A percentile compares a stretch with the other conserved stretches of the same genome.
These are phyloP conservation scores for Camellia oleifera DNA, from an alignment of 179 eudicot species.

Conservation along the genomic window DNA sequence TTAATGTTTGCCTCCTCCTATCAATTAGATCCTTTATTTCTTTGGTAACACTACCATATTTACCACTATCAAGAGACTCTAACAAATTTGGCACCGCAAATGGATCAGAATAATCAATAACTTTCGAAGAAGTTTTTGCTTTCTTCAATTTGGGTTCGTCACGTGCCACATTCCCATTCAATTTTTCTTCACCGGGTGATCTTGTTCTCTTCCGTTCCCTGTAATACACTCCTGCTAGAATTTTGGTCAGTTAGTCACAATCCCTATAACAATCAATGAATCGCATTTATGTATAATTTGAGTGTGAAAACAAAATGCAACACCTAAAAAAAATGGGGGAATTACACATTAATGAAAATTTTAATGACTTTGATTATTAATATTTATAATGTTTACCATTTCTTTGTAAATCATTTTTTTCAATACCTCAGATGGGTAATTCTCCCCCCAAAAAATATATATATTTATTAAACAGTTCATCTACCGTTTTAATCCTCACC, in stretches of 20 bases:
- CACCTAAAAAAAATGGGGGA: too few species aligned
- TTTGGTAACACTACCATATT: conserved; percentile 54
- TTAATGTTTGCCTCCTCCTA: conserved; percentile 23
- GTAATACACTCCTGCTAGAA: conserved; percentile 29
- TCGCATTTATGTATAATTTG: not conserved
- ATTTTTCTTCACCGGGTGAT: conserved; percentile 25
- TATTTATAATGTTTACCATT: too few species aligned
- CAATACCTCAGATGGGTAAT: not conserved
- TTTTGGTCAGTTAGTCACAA: not conserved
- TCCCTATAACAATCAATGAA: not conserved
- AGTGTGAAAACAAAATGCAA: not conserved
- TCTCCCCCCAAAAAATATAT: not conserved
- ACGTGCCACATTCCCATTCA: not conserved
- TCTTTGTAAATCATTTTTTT: not conserved
- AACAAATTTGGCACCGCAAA: conserved; percentile 30
- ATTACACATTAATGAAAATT: not conserved
- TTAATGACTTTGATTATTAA: too few species aligned
- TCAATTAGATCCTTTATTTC: conserved; percentile 43
- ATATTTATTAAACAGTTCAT: not conserved
- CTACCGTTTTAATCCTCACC: not conserved
- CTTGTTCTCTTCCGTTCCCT: conserved; percentile 37
- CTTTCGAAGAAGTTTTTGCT: conserved; percentile 12
- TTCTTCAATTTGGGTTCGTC: conserved; percentile 13
- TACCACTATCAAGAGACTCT: conserved; percentile 28
- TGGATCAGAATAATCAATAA: conserved; percentile 45